Conservation (phyloP, 1,284 basidiomycete species). For the Blastosporella zonata region DNA sequence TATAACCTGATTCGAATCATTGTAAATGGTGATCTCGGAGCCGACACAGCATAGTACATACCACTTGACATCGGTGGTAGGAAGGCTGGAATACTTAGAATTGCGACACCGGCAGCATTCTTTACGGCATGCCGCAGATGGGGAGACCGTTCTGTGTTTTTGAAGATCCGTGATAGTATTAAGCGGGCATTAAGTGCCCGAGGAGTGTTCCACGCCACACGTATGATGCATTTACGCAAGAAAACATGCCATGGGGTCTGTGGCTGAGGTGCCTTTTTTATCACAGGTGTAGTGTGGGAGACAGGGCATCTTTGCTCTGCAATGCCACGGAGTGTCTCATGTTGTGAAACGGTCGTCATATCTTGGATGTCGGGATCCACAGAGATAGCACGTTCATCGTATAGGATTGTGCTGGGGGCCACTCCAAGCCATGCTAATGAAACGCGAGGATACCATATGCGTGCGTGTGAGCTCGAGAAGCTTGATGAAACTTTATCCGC, state of each 20-base stretch:
- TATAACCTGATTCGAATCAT: slow-evolving; percentile 26
- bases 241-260: not conserved
- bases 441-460: slow-evolving; percentile 44
- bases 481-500: slow-evolving; percentile 31
- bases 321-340: slow-evolving; percentile 25
- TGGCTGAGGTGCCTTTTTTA: not conserved
- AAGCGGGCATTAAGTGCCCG: slow-evolving; percentile 32
- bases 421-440: slow-evolving; percentile 47
- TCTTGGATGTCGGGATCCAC: slow-evolving; percentile 23
- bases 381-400: slow-evolving; percentile 34
- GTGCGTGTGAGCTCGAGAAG: slow-evolving; percentile 34
- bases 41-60: slow-evolving; percentile 14
- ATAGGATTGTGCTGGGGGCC: slow-evolving; percentile 37
- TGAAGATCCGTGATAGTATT: slow-evolving; percentile 31
- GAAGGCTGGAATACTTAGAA: slow-evolving; percentile 45
- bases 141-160: slow-evolving; percentile 36
- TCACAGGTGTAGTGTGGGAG: not conserved
- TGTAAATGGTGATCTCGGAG: not conserved
- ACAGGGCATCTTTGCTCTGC: slow-evolving; percentile 15
- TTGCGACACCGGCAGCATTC: slow-evolving; percentile 43
- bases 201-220: slow-evolving; percentile 34
- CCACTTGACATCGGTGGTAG: slow-evolving; percentile 35
- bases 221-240: slow-evolving; percentile 5
- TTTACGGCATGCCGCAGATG: slow-evolving; percentile 47
- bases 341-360: slow-evolving; percentile 11